phyloP scores from a whole-genome alignment of 1,139 yeast genomes.

The Pichia kudriavzevii region DNA sequence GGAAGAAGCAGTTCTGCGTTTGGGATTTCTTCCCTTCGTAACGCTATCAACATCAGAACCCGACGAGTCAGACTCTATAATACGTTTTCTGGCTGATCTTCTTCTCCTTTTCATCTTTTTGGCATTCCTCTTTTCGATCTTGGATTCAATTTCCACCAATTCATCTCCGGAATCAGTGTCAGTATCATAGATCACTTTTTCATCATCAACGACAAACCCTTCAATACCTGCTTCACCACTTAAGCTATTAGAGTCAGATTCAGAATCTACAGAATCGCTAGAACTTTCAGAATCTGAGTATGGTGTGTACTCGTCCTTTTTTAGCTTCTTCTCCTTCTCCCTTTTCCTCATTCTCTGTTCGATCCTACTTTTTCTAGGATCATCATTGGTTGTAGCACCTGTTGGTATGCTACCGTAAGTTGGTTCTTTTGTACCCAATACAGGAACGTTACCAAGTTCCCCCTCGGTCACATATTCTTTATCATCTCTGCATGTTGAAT shows the following conservation, averaged over 20 bases:
- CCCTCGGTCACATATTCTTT: no score
- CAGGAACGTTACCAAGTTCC: no score
- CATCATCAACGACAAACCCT: slow-evolving; percentile 5
- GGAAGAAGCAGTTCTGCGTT: no score
- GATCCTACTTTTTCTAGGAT: neutral
- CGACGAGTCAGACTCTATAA: neutral
- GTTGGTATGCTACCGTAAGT: no score
- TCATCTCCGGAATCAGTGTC: slow-evolving; percentile 6
- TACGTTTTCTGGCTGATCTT: neutral
- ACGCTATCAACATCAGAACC: neutral
- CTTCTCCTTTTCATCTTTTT: neutral
- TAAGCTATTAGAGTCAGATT: neutral
- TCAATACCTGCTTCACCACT: no score
- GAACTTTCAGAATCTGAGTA: neutral
- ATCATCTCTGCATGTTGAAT: no score
- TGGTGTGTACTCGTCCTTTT: neutral
- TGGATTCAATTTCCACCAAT: neutral
- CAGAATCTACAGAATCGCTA: no score
- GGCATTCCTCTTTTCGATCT: neutral
- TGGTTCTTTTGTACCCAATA: no score
- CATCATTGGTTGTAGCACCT: no score
- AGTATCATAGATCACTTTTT: slow-evolving; percentile 4
- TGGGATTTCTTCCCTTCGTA: neutral
- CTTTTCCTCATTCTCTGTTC: no score
- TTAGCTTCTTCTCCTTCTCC: neutral